Conservation (phyloP, 257 asterid species). For the Petrea volubilis region DNA sequence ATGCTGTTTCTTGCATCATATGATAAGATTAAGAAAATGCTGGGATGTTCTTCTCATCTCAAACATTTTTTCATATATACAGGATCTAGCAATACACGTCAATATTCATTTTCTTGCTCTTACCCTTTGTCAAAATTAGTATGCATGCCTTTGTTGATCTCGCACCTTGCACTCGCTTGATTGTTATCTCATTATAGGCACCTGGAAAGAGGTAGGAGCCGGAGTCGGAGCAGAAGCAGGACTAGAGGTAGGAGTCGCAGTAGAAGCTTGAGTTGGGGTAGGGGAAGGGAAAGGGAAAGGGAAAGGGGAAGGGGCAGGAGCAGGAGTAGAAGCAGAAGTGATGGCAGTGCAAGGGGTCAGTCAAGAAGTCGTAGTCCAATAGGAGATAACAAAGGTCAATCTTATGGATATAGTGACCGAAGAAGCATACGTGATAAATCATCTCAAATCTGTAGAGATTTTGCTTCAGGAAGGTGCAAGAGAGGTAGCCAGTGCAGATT, state of each 20-base stretch:
- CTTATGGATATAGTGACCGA: slow-evolving; percentile 59
- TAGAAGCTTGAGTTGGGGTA: slow-evolving; percentile 42
- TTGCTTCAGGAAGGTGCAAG: slow-evolving; percentile 61
- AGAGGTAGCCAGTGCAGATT: slow-evolving; percentile 77
- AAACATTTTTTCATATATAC: slow-evolving; percentile 8
- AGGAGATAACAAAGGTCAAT: slow-evolving; percentile 47
- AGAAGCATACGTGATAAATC: slow-evolving; percentile 45
- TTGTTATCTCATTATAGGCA: slow-evolving; percentile 40
- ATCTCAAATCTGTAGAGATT: slow-evolving; percentile 60
- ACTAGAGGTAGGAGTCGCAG: slow-evolving; percentile 56
- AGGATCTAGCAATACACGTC: neutral
- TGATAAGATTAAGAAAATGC: slow-evolving; percentile 1
- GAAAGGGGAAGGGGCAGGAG: slow-evolving; percentile 47
- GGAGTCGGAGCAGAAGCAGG: slow-evolving; percentile 64
- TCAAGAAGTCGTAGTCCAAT: slow-evolving; percentile 65
- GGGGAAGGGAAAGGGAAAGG: slow-evolving; percentile 38
- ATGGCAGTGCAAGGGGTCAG: slow-evolving; percentile 41
- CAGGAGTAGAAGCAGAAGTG: slow-evolving; percentile 50
- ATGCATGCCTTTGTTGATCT: neutral
- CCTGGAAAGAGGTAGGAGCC: slow-evolving; percentile 58
- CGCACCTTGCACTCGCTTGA: neutral
- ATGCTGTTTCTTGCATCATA: slow-evolving; percentile 2
- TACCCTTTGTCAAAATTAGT: neutral
- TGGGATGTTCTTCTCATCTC: slow-evolving; percentile 7
- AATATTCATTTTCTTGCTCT: neutral